Evolutionary conservation across 805 yeast species (phyloP).

Genomic region (Candida verbasci): DNA sequence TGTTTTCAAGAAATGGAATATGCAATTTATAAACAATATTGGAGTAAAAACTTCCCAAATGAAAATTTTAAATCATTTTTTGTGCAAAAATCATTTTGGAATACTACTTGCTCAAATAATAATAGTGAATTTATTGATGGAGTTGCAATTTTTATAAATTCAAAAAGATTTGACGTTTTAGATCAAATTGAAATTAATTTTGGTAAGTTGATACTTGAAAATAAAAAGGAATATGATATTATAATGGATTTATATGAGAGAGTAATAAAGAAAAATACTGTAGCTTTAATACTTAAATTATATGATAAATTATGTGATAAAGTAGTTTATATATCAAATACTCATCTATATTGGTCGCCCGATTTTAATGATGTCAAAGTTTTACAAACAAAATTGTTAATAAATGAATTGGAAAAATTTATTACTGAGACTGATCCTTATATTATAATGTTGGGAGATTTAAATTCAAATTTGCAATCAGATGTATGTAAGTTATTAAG

Average conservation of each 20-base stretch:
- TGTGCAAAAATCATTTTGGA: slow-evolving; percentile 54
- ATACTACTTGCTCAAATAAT: slow-evolving; percentile 16
- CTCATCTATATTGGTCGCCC: slow-evolving; percentile 56
- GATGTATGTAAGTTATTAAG: slow-evolving; percentile 43
- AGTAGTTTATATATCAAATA: slow-evolving; percentile 47
- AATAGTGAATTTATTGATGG: slow-evolving; percentile 52
- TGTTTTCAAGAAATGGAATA: slow-evolving; percentile 54
- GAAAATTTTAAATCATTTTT: slow-evolving; percentile 41
- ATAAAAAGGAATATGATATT: slow-evolving; percentile 21
- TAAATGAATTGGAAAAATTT: slow-evolving; percentile 13
- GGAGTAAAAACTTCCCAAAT: slow-evolving; percentile 29
- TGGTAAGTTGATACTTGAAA: slow-evolving; percentile 21
- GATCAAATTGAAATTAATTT: slow-evolving; percentile 26
- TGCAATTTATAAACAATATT: slow-evolving; percentile 32
- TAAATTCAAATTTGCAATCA: slow-evolving; percentile 49
- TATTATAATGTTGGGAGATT: slow-evolving; percentile 51
- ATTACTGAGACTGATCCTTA: slow-evolving; percentile 13
- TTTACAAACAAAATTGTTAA: slow-evolving; percentile 43
- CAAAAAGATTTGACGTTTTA: slow-evolving; percentile 41
- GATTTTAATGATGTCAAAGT: slow-evolving; percentile 51
- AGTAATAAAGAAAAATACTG: slow-evolving; percentile 49
- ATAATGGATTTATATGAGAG: slow-evolving; percentile 32
- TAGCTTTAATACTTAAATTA: slow-evolving; percentile 48
- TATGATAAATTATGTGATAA: slow-evolving; percentile 39
- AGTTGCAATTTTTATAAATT: slow-evolving; percentile 50